Evolutionary conservation across 257 asterid genomes (phyloP), one percentile per base, ranked within the genome.

Genomic region (Gynochthodes officinalis): DNA sequence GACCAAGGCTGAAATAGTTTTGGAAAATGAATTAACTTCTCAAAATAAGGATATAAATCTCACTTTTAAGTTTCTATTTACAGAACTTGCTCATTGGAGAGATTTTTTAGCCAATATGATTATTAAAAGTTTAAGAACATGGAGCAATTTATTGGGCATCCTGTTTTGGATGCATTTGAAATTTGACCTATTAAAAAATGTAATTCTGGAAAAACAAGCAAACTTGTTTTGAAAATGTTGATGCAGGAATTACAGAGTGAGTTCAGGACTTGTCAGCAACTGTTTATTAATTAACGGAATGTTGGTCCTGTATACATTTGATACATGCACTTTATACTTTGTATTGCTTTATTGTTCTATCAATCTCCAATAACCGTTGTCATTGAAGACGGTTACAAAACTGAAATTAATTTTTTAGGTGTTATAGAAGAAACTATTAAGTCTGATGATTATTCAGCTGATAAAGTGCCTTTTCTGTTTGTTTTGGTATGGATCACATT

Each of bases 1-100:
- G 27, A 33, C 40, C 13, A 59, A 33, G 54, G 55, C 30, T 25
- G 2, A 42, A 10, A 37, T 44, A 65, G 14, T 61, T n/a, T 42
- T 37, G 32, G 69, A 39, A 63, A 63, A 37, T 63, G 69, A 62
- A 19, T 39, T 39, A 64, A 27, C n/a, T 21, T 64, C 70, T 42
- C 19, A 25, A 49, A n/a, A 39, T 33, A 63, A 14, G 15, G 50
- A 63, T 50, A 42, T 43, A 40, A 39, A 39, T 40, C 28, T 28
- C 28, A 63, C 8, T 1, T 35, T n/a, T 63, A 8, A 39, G 30
- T 14, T 4, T 64, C 10, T 21, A 5, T 44, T 39, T 23, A n/a
- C 3, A 25, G 57, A 12, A 12, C 27, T n/a, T 25, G 40, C 23
- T 4, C 46, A 28, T 32, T 66, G 18, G 43, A 46, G 60, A 48